Conservation (phyloP, 805 yeast genomes). For the Kazachstania bromeliacearum region DNA sequence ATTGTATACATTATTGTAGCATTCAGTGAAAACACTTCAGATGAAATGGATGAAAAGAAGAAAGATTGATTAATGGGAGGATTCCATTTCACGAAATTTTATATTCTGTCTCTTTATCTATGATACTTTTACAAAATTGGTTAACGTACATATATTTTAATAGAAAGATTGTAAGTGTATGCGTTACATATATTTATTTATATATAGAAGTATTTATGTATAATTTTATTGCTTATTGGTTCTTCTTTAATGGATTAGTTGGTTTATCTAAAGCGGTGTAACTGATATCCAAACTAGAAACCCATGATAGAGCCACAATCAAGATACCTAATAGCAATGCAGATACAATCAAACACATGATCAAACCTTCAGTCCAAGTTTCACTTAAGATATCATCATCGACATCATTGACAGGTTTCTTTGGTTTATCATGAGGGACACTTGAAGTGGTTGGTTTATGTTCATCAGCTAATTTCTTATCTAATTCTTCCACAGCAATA, state of each 20-base stretch:
- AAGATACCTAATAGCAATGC: constrained; percentile 49
- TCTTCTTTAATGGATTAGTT: constrained; percentile 28
- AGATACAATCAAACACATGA: constrained; percentile 64
- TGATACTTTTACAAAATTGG: too few relatives aligned
- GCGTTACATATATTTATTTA: too few relatives aligned
- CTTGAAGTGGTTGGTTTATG: neutral
- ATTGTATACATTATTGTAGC: constrained; percentile 68
- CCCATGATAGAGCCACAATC: constrained; percentile 59
- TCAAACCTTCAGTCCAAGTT: constrained; percentile 47
- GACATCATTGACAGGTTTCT: constrained; percentile 4
- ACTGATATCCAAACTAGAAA: constrained; percentile 60
- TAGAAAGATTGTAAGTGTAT: too few relatives aligned
- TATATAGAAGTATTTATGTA: too few relatives aligned
- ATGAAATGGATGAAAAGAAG: constrained; percentile 29
- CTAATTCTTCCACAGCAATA: constrained; percentile 4
- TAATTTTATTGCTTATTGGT: constrained; percentile 7
- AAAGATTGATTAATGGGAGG: constrained; percentile 27
- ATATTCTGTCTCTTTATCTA: too few relatives aligned
- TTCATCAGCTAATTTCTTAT: constrained; percentile 1
- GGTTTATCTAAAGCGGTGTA: constrained; percentile 71
- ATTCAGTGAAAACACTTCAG: constrained; percentile 51
- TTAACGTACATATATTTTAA: too few relatives aligned
- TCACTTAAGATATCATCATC: constrained; percentile 21
- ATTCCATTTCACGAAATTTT: too few relatives aligned
- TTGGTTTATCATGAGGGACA: neutral